Conservation (phyloP, 495 filamentous ascomycete genomes). For the Margaritispora aquatica region DNA sequence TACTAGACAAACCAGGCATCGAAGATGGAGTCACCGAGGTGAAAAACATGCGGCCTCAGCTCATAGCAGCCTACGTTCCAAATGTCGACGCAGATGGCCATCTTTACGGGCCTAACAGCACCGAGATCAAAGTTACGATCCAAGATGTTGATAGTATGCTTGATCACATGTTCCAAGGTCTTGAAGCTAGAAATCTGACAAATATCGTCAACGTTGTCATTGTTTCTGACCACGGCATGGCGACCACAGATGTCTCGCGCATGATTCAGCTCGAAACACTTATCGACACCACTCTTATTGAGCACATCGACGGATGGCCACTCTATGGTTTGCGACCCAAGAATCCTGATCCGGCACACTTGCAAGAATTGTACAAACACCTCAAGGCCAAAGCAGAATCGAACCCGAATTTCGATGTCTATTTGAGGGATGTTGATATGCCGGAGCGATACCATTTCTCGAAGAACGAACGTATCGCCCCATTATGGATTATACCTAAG, state of each 20-base stretch:
- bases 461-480: slow-evolving; percentile 80
- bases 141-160: slow-evolving; percentile 73
- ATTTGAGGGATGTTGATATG: slow-evolving; percentile 75
- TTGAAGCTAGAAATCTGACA: slow-evolving; percentile 78
- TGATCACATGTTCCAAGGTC: slow-evolving; percentile 61
- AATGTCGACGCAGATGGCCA: slow-evolving; percentile 86
- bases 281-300: slow-evolving; percentile 64
- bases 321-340: slow-evolving; percentile 81
- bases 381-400: slow-evolving; percentile 44
- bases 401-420: slow-evolving; percentile 71
- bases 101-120: slow-evolving; percentile 86
- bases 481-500: slow-evolving; percentile 87
- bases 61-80: slow-evolving; percentile 92
- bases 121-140: slow-evolving; percentile 74
- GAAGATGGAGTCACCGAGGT: slow-evolving; percentile 35
- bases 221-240: slow-evolving; percentile 99
- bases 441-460: slow-evolving; percentile 84
- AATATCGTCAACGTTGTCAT: slow-evolving; percentile 90
- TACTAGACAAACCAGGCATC: slow-evolving; percentile 73
- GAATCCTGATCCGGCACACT: slow-evolving; percentile 46
- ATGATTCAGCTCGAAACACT: slow-evolving; percentile 91
- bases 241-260: slow-evolving; percentile 74
- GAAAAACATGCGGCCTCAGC: slow-evolving; percentile 58
- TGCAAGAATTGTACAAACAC: slow-evolving; percentile 45
- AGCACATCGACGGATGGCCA: slow-evolving; percentile 92